A percentile compares a stretch with the other conserved stretches of the same genome.
Evolutionary conservation across 139 green algal species (phyloP).

Genomic region (Tetratostichococcus sp.): DNA sequence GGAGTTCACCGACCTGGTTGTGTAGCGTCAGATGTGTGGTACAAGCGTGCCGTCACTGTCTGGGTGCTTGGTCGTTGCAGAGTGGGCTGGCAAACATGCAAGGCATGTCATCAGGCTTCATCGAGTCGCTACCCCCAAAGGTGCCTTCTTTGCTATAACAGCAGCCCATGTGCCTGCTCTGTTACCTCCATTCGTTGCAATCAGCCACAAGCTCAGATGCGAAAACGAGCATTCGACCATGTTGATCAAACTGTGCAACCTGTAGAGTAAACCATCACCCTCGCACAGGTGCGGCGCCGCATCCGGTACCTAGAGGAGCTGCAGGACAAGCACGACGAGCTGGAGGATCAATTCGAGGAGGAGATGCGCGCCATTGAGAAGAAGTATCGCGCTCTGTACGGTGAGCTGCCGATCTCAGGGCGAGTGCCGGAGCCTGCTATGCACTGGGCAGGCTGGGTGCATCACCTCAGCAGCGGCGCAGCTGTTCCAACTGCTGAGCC

Average conservation of each 20-base stretch:
- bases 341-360: slow-evolving; percentile 58
- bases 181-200: too few species aligned
- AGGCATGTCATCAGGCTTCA: slow-evolving; percentile 40
- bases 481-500: too few species aligned
- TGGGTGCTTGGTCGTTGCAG: slow-evolving; percentile 9
- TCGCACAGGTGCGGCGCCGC: slow-evolving; percentile 26
- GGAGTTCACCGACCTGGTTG: too few species aligned
- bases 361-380: slow-evolving; percentile 51
- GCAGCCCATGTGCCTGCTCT: too few species aligned
- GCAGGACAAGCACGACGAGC: slow-evolving; percentile 56
- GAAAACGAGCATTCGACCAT: too few species aligned
- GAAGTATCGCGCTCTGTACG: slow-evolving; percentile 68
- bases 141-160: not conserved
- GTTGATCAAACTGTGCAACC: too few species aligned
- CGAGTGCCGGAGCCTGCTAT: too few species aligned
- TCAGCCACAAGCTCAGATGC: too few species aligned
- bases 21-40: too few species aligned
- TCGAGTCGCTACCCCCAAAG: slow-evolving; percentile 36
- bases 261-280: too few species aligned
- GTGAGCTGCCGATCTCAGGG: slow-evolving; percentile 13
- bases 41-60: not conserved
- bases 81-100: slow-evolving; percentile 41
- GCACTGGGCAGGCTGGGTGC: too few species aligned
- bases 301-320: slow-evolving; percentile 45
- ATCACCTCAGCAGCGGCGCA: too few species aligned